A percentile compares a stretch with the other conserved stretches of the same genome.
Conservation (phyloP, 768 basidiomycete genomes). For the Termitomyces sp. region DNA sequence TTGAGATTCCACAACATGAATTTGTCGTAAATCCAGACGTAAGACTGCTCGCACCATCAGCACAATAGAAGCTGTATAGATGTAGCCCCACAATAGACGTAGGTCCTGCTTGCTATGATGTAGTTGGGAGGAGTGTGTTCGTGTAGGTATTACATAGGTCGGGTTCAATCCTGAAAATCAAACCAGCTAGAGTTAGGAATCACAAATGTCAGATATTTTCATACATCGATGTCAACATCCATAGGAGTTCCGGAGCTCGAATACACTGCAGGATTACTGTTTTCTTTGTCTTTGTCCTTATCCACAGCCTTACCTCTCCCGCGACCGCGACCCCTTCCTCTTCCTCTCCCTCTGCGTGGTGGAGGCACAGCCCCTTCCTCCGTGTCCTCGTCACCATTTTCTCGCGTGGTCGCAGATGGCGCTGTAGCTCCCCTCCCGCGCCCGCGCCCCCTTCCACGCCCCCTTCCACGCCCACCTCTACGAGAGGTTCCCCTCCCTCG, state of each 20-base stretch:
- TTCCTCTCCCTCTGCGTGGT: slow-evolving; percentile 26
- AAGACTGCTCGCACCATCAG: not conserved
- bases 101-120: no score
- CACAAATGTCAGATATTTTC: not conserved
- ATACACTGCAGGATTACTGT: slow-evolving; percentile 18
- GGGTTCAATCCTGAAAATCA: not conserved
- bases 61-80: not conserved
- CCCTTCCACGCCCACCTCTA: slow-evolving; percentile 28
- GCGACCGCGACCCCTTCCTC: slow-evolving; percentile 26
- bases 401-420: slow-evolving; percentile 14
- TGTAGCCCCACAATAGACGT: not conserved
- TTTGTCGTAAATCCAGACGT: not conserved
- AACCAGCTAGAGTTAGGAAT: not conserved
- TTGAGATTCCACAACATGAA: not conserved
- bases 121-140: no score
- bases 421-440: slow-evolving; percentile 17
- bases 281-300: slow-evolving; percentile 25
- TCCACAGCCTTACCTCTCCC: slow-evolving; percentile 21
- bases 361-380: slow-evolving; percentile 24
- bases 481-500: slow-evolving; percentile 18
- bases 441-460: slow-evolving; percentile 13
- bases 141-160: not conserved
- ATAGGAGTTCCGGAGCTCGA: slow-evolving; percentile 10
- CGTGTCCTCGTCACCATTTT: slow-evolving; percentile 33
- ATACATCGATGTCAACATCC: slow-evolving; percentile 13